Conservation (phyloP, 176 grass and related monocot species). For the Calamus simplicifolius region DNA sequence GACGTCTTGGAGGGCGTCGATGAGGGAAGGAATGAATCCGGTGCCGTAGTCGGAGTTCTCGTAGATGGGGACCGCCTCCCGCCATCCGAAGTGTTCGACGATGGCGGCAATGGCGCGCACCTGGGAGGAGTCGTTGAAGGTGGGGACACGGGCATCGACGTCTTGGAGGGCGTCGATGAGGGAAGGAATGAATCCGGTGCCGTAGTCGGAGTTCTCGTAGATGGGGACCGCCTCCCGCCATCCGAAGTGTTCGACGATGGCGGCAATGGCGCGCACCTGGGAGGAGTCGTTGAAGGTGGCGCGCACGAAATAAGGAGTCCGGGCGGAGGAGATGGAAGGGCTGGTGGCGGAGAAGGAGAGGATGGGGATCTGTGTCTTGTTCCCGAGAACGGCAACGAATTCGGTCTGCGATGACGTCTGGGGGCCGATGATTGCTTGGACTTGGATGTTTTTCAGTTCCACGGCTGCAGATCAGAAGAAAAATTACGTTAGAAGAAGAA, state of each 20-base stretch:
- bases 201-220: constrained; percentile 36
- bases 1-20: too few relatives aligned
- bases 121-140: too few relatives aligned
- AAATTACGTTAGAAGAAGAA: too few relatives aligned
- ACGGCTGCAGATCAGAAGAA: not conserved
- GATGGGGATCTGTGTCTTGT: constrained; percentile 32
- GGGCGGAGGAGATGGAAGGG: constrained; percentile 19
- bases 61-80: too few relatives aligned
- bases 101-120: too few relatives aligned
- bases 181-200: constrained; percentile 13
- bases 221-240: constrained; percentile 25
- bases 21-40: too few relatives aligned
- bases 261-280: constrained; percentile 29
- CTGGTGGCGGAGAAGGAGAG: constrained; percentile 47
- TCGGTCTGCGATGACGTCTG: constrained; percentile 37
- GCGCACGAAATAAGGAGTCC: constrained; percentile 37
- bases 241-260: constrained; percentile 37
- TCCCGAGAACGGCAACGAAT: constrained; percentile 37
- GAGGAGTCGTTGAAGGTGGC: constrained; percentile 22
- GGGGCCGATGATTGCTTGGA: constrained; percentile 44
- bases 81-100: too few relatives aligned
- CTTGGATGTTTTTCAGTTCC: constrained; percentile 31
- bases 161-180: constrained; percentile 12
- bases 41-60: too few relatives aligned
- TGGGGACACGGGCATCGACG: constrained; percentile 21